Conservation (phyloP, 805 yeast species). For the Metschnikowia vanudenii region DNA sequence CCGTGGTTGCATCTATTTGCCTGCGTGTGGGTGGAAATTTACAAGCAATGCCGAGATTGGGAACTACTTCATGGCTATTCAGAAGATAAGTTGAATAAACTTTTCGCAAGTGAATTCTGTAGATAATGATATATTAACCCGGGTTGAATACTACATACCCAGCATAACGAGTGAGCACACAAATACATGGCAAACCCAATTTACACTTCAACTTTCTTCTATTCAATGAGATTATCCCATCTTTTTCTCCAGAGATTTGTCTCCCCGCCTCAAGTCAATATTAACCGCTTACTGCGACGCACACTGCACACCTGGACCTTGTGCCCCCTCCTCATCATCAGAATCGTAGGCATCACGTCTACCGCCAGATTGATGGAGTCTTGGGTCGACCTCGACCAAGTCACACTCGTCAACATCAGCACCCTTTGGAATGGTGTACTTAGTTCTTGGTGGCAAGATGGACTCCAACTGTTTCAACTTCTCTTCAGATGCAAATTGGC, state of each 20-base stretch:
- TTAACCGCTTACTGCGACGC: constrained; percentile 22
- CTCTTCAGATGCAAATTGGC: constrained; percentile 71
- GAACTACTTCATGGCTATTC: constrained; percentile 88
- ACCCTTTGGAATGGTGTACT: constrained; percentile 59
- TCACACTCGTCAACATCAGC: constrained; percentile 82
- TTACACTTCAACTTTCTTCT: constrained; percentile 2
- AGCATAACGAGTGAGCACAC: neutral
- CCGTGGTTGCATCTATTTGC: constrained; percentile 81
- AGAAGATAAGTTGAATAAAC: constrained; percentile 30
- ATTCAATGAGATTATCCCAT: neutral
- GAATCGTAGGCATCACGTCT: constrained; percentile 46
- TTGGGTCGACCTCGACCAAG: constrained; percentile 64
- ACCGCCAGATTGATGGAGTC: constrained; percentile 48
- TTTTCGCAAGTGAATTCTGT: neutral
- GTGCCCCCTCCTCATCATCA: constrained; percentile 43
- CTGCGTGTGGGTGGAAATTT: constrained; percentile 81
- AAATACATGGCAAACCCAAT: neutral
- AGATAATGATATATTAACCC: neutral
- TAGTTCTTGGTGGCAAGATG: constrained; percentile 75
- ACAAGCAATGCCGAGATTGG: constrained; percentile 63
- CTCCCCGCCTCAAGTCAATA: neutral
- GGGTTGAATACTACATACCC: neutral
- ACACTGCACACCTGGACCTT: constrained; percentile 29
- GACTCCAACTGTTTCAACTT: constrained; percentile 69
- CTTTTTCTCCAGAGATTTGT: neutral